These are phyloP conservation scores for Pseudocercospora fijiensis DNA, from an alignment of 2,329 filamentous ascomycete genomes.

Conservation along the genomic window DNA sequence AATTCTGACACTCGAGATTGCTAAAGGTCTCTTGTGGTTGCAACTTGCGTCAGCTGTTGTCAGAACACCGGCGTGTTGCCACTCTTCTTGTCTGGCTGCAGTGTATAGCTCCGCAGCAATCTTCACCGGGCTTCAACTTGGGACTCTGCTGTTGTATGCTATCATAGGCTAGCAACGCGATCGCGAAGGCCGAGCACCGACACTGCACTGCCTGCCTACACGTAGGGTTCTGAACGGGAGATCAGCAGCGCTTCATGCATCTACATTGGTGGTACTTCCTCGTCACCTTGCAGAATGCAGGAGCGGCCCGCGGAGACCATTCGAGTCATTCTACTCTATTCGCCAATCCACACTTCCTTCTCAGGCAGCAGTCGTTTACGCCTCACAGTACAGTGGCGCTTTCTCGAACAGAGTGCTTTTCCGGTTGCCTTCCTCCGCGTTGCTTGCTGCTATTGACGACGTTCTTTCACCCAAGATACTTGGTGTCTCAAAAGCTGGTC, in stretches of 20 bases:
- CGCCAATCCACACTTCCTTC: conserved; percentile 5
- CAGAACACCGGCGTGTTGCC: neutral
- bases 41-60: neutral
- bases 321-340: conserved; percentile 3
- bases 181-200: neutral
- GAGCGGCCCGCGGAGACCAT: neutral
- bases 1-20: too few species aligned
- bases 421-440: neutral
- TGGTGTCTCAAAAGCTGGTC: too few species aligned
- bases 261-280: too few species aligned
- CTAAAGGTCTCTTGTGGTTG: neutral
- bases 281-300: too few species aligned
- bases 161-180: too few species aligned
- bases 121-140: neutral
- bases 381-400: neutral
- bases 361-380: conserved; percentile 5
- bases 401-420: neutral
- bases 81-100: neutral
- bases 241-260: too few species aligned
- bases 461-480: too few species aligned
- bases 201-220: neutral
- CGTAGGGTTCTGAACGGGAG: too few species aligned
- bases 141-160: too few species aligned
- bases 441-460: too few species aligned
- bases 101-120: neutral